Evolutionary conservation across 495 filamentous ascomycete genomes (phyloP).

Genomic region (Amorphotheca resinae): DNA sequence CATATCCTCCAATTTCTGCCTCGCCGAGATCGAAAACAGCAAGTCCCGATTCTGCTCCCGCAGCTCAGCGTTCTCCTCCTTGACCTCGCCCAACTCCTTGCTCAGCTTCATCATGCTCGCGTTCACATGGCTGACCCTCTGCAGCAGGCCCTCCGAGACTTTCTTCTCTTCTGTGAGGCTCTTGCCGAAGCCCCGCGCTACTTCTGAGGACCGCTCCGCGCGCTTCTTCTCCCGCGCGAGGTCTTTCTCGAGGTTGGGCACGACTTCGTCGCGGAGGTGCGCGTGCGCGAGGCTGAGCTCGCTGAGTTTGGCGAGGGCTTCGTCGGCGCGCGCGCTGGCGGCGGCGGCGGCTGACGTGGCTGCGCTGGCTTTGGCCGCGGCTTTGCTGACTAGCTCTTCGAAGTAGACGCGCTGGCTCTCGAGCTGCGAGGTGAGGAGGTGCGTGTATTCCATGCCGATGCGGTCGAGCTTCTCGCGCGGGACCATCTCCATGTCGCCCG

Average conservation of each 20-base stretch:
- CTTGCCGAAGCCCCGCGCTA: conserved; percentile 65
- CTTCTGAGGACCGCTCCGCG: conserved; percentile 55
- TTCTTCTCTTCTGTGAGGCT: conserved; percentile 80
- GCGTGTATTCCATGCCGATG: conserved; percentile 87
- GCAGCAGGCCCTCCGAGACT: conserved; percentile 66
- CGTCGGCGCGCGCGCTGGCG: conserved; percentile 41
- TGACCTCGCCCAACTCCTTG: conserved; percentile 39
- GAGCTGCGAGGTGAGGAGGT: conserved; percentile 80
- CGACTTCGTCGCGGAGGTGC: conserved; percentile 39
- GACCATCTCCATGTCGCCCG: conserved; percentile 51
- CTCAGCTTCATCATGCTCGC: conserved; percentile 42
- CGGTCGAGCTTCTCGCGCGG: conserved; percentile 84
- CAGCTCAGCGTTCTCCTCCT: conserved; percentile 46
- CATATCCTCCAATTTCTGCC: conserved; percentile 67
- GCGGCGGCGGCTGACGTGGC: conserved; percentile 53
- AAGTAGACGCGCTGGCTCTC: conserved; percentile 90
- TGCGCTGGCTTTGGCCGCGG: conserved; percentile 77
- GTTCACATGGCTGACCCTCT: conserved; percentile 56
- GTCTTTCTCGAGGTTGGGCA: conserved; percentile 58
- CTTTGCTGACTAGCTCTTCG: conserved; percentile 83
- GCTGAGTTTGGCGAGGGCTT: conserved; percentile 38
- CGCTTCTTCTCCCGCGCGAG: conserved; percentile 51
- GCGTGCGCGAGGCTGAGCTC: conserved; percentile 43
- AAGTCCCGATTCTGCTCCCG: conserved; percentile 84
- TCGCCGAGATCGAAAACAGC: conserved; percentile 74